phyloP scores from a whole-genome alignment of 225 moss, liverwort and hornwort genomes.

The Marchantia polymorpha region DNA sequence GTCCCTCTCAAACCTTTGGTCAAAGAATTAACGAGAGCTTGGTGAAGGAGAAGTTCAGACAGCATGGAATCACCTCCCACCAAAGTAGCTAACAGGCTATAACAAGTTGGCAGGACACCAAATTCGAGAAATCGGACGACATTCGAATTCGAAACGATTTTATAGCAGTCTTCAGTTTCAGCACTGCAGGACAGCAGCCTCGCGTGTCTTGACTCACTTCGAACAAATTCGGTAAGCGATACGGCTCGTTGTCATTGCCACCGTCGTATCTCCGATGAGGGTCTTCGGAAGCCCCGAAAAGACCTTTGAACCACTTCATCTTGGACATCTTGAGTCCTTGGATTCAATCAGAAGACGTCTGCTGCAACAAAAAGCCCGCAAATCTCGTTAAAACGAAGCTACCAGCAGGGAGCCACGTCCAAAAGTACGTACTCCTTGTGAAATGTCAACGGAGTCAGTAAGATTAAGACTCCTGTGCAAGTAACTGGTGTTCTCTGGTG shows the following conservation, averaged over 20 bases:
- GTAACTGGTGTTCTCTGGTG: background rate
- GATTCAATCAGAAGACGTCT: conserved; percentile 15
- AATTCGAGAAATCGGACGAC: background rate
- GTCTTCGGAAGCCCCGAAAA: conserved; percentile 41
- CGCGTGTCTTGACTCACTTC: conserved; percentile 31
- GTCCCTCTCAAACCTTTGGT: background rate
- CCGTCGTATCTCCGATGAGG: conserved; percentile 9
- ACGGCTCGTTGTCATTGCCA: conserved; percentile 11
- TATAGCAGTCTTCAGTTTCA: background rate
- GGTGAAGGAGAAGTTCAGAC: background rate
- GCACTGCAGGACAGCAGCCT: background rate
- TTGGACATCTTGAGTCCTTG: conserved; percentile 35
- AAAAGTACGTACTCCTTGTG: background rate
- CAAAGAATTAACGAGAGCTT: background rate
- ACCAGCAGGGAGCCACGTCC: background rate
- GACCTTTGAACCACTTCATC: conserved; percentile 49
- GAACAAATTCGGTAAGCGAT: conserved; percentile 42
- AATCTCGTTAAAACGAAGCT: conserved; percentile 18
- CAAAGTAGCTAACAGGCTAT: background rate
- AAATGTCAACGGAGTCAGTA: background rate
- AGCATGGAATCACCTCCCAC: background rate
- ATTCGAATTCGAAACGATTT: background rate
- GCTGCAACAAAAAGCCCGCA: conserved; percentile 25
- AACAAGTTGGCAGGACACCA: background rate
- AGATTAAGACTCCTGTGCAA: background rate